Base-by-base conservation (phyloP, 495 filamentous ascomycete species). In the Aspergillus olivimuriae region DNA sequence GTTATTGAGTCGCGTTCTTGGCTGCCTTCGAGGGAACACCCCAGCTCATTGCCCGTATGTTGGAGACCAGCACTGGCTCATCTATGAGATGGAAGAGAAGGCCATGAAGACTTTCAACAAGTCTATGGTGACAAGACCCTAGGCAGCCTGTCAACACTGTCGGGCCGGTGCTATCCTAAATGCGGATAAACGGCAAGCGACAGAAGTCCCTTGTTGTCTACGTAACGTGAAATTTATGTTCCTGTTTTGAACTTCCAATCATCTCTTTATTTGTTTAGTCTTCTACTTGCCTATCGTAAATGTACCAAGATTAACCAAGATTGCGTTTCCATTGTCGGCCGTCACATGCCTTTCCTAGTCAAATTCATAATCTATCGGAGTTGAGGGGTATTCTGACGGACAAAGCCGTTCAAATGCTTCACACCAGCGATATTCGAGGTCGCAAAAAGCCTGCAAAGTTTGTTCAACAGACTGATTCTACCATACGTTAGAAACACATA, bases 301-400 rank as follows among this genome's bases (percentile, higher is more conserved):
- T 12, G 4, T 21, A 20, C 21, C 21, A 17, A 21, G 21, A 37
- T 5, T 18, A 37, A 37, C 21, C 12, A 18, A 37, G 21, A 37
- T 37, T 20, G 34, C 20, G 34, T 37, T 37, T 18, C 20, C 3
- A 37, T 12, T 18, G 21, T 12, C 34, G 10, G 34, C 34, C 15
- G 15, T 18, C 34, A 36, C 19, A 16, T 36, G 34, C 34, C 34
- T 36, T 36, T 12, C 34, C 34, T 36, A 36, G n/a, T 36, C 15
- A 36, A 36, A n/a, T 12, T 16, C 34, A 36, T 16, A 16, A 17
- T 18, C 34, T 36, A 28, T 28, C 5, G 24, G 24, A 28, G 24
- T 28, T 5, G 24, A 28, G 24, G n/a, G n/a, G n/a, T n/a, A n/a
- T n/a, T n/a, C n/a, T 28, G 24, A 28, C 24, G 24, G 34, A 36